Evolutionary conservation across 768 basidiomycete genomes (phyloP), one percentile per base, ranked within the genome.

Genomic region (Lyophyllum decastes): DNA sequence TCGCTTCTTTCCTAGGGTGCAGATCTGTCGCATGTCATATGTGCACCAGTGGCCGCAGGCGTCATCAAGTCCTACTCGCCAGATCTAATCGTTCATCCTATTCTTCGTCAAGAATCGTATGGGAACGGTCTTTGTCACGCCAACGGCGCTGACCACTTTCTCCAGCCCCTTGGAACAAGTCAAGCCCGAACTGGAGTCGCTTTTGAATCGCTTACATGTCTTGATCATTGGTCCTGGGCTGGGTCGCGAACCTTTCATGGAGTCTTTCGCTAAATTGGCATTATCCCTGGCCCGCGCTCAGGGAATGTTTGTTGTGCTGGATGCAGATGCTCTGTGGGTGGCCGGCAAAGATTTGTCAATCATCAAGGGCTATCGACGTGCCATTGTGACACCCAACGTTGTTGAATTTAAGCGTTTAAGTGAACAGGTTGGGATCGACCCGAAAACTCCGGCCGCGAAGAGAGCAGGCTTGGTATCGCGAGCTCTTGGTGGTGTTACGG

Each of bases 21-120:
- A 49, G 96, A 98, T 72, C 80, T 98, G 21, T 95, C 95, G 22
- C 97, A 98, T 79, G 93, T 98, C 57, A 96, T 98, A 54, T 99
- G 97, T 74, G 89, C 95, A 6, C 96, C 96, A 0, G 86, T 85
- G 0, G 96, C 97, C 6, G 94, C 94, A 25, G 82, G 82, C 4
- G 90, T 94, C 45, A 99, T 99, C 79, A 99, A 99, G 75, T 89
- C 92, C 0, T 99, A 98, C 71, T 95, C 93, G 3, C 95, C 95
- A 1, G 95, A 99, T 73, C 75, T 99, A 44, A 99, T 99, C 67
- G 97, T 99, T 0, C 96, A 99, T 67, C 95, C 94, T 1, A 92
- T 98, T 54, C 81, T 99, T 5, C 75, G 81, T 26, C 82, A 89
- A 69, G 82, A 87, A 49, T 73, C 76, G 87, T 91, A 71, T 58